Evolutionary conservation across 1,284 basidiomycete species (phyloP), one percentile per base, ranked within the genome.

Genomic region (Waitea zeae): DNA sequence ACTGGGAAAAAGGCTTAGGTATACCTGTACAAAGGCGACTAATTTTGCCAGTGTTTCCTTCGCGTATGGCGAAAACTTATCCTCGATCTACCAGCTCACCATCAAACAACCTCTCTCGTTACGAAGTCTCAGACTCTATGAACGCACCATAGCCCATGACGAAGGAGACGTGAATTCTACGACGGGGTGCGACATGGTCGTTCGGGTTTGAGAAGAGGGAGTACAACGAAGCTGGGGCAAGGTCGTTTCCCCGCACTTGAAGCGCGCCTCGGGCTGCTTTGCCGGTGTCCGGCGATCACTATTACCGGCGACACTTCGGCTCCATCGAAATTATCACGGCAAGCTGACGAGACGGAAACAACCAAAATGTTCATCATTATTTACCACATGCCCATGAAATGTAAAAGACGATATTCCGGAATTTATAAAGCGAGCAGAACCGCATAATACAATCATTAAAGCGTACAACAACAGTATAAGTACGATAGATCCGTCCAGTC

Each of bases 1-100:
- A 20, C 17, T 12, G n/a, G n/a, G n/a, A n/a, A n/a, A n/a, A n/a
- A n/a, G n/a, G n/a, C n/a, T n/a, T n/a, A 9, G 20, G 53, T 69
- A 44, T 41, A 83, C 88, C 59, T 88, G 74, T 38, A 92, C 66
- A 53, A 97, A 97, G 31, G 62, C 59, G 48, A 95, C 71, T 37
- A 97, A 68, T 48, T 81, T 89, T 34, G 71, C 64, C 31, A 97
- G 65, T 4, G 74, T 81, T 46, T 89, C 76, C 58, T 89, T 92
- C 26, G 78, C 93, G 46, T 70, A 84, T 9, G 77, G 69, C 4
- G 84, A 84, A 67, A 97, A 82, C 58, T 84, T 87, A 63, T 87
- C 80, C 59, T 90, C 83, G 38, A 92, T 62, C 87, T 92, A 46
- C 15, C n/a, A 20, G 22, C 7, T 7, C 22, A 13, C n/a, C 17